Percentiles rank a stretch among this genome's conserved stretches.
Conservation (phyloP, 73 alveolate genomes). For the Paramecium octaurelia region DNA sequence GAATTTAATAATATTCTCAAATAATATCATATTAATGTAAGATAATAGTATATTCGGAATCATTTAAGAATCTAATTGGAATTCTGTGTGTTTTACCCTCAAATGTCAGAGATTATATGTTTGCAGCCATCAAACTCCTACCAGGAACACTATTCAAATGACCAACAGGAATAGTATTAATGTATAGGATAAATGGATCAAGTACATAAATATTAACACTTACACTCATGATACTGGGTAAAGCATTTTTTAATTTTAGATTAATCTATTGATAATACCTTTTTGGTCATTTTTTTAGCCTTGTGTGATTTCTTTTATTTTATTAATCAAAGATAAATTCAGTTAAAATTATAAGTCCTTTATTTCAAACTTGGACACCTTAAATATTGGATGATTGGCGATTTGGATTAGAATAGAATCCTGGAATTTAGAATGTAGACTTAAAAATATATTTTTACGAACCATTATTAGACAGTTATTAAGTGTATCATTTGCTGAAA, state of each 20-base stretch:
- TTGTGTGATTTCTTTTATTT: constrained; percentile 11
- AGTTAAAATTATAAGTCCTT: constrained; percentile 3
- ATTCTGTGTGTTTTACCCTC: neutral
- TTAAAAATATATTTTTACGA: constrained; percentile 49
- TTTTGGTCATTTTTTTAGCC: constrained; percentile 59
- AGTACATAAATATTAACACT: constrained; percentile 1
- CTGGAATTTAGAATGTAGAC: constrained; percentile 41
- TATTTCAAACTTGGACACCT: constrained; percentile 29
- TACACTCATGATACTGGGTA: neutral
- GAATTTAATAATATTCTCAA: neutral
- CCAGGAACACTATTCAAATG: neutral
- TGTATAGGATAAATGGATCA: constrained; percentile 31
- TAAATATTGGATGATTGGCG: constrained; percentile 34
- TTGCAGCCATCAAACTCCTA: neutral
- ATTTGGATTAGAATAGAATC: constrained; percentile 57
- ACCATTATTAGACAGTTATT: constrained; percentile 38
- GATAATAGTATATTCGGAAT: neutral
- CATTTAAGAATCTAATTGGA: neutral
- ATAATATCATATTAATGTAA: neutral
- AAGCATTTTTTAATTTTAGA: neutral
- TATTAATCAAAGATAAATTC: constrained; percentile 7
- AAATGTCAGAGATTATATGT: neutral
- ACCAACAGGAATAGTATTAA: neutral
- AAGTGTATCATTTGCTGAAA: constrained; percentile 48
- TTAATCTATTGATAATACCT: neutral